A percentile compares a stretch with the other conserved stretches of the same genome.
phyloP scores from a whole-genome alignment of 2,329 filamentous ascomycete species.

The Trichoderma arundinaceum region DNA sequence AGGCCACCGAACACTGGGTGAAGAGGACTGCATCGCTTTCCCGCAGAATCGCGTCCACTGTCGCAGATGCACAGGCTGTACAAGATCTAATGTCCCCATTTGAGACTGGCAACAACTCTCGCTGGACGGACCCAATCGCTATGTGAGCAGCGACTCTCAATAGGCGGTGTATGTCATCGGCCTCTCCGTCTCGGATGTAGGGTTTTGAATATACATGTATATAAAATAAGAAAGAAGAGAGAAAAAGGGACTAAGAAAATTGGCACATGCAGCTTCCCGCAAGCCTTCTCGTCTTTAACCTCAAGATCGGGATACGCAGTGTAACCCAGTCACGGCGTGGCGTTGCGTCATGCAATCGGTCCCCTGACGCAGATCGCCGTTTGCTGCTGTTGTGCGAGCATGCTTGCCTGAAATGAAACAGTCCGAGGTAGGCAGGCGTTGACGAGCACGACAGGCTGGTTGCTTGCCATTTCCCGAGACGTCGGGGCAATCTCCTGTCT shows the following conservation, averaged over 20 bases:
- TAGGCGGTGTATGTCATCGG: slow-evolving; percentile 29
- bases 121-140: slow-evolving; percentile 31
- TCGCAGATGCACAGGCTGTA: slow-evolving; percentile 25
- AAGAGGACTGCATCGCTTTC: slow-evolving; percentile 20
- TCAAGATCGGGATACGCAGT: slow-evolving; percentile 31
- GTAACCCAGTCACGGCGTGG: slow-evolving; percentile 28
- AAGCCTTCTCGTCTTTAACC: slow-evolving; percentile 30
- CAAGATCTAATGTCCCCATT: slow-evolving; percentile 30
- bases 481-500: slow-evolving; percentile 31
- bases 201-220: neutral
- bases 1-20: neutral
- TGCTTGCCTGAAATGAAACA: slow-evolving; percentile 30
- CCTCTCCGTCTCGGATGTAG: slow-evolving; percentile 29
- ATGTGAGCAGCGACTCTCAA: slow-evolving; percentile 12
- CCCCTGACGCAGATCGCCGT: slow-evolving; percentile 32
- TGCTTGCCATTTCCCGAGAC: slow-evolving; percentile 31
- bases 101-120: slow-evolving; percentile 14
- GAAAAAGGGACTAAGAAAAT: neutral
- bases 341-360: slow-evolving; percentile 33
- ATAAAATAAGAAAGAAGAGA: neutral
- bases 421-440: slow-evolving; percentile 33
- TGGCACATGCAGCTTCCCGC: slow-evolving; percentile 30
- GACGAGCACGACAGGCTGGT: slow-evolving; percentile 32
- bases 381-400: slow-evolving; percentile 27
- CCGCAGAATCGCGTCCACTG: slow-evolving; percentile 29